A percentile compares a stretch with the other conserved stretches of the same genome.
These are phyloP conservation scores for Ceratobasidium sp. DNA, from an alignment of 1,284 basidiomycete genomes.

Conservation along the genomic window DNA sequence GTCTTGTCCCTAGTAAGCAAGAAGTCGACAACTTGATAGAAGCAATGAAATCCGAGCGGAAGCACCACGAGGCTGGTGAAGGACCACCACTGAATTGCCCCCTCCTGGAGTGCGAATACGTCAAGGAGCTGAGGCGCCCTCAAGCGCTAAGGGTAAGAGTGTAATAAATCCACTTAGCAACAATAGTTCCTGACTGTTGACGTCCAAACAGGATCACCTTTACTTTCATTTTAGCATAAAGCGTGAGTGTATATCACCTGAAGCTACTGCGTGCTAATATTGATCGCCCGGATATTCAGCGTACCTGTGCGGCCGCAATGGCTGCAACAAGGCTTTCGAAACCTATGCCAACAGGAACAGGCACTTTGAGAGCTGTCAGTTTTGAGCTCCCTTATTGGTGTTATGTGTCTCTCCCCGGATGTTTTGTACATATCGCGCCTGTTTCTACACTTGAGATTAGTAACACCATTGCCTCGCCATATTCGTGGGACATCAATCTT, in stretches of 20 bases:
- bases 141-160: conserved; percentile 27
- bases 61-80: neutral
- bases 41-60: neutral
- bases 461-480: too few species aligned
- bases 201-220: conserved; percentile 23
- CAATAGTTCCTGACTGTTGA: neutral
- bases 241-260: neutral
- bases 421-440: neutral
- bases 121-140: conserved; percentile 7
- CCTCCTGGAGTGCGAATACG: neutral
- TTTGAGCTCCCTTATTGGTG: neutral
- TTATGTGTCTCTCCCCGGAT: neutral
- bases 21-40: conserved; percentile 3
- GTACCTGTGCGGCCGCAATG: neutral
- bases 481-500: too few species aligned
- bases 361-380: neutral
- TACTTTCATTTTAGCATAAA: conserved; percentile 24
- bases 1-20: neutral
- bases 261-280: neutral
- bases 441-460: neutral
- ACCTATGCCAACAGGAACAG: conserved; percentile 13
- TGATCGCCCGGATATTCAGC: neutral
- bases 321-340: neutral
- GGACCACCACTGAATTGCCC: conserved; percentile 10
- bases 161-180: neutral